Conservation (phyloP, 352 stramenopile genomes). For the Phytopythium vexans region DNA sequence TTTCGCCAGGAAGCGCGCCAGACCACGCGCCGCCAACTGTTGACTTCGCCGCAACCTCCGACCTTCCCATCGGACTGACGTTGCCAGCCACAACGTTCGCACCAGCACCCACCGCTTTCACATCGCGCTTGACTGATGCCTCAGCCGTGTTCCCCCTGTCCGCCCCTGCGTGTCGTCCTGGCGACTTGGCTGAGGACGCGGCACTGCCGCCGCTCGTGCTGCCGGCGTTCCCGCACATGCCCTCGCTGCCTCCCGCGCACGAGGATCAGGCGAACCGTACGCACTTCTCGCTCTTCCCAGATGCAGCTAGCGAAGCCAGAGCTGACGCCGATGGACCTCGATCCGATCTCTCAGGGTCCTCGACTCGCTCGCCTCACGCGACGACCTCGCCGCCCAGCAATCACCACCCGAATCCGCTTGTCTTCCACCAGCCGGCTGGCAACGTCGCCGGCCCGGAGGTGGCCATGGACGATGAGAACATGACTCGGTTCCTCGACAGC, state of each 20-base stretch:
- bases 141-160: no score
- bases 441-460: constrained; percentile 13
- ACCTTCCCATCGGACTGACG: constrained; percentile 2
- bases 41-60: background rate
- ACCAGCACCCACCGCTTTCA: background rate
- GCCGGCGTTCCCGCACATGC: no score
- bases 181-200: no score
- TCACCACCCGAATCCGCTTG: background rate
- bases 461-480: constrained; percentile 61
- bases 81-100: constrained; percentile 3
- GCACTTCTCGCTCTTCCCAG: no score
- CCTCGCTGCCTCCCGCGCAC: no score
- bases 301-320: no score
- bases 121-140: no score
- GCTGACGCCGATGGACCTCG: no score
- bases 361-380: background rate
- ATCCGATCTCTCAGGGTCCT: no score
- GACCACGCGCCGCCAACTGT: background rate
- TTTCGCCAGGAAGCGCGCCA: background rate
- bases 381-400: constrained; percentile 11
- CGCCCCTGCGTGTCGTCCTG: no score
- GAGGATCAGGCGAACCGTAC: no score
- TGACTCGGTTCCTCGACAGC: constrained; percentile 80
- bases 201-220: no score
- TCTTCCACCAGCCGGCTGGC: background rate